Evolutionary conservation across 495 filamentous ascomycete genomes (phyloP), one percentile per base, ranked within the genome.

Genomic region (Xylaria scruposa): DNA sequence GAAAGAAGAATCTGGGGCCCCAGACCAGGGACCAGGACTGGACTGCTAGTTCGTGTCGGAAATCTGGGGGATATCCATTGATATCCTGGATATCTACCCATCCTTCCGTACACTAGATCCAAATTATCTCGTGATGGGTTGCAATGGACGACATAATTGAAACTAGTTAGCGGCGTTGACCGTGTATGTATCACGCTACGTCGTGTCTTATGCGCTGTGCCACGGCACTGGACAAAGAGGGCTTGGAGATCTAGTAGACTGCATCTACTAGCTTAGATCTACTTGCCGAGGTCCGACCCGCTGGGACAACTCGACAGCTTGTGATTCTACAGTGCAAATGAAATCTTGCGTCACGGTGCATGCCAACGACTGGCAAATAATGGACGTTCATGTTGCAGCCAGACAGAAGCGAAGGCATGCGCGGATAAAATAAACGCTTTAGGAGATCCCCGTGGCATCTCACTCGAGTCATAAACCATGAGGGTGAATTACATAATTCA

Each of bases 1-100:
- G 9, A 62, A 21, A 15, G 59, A 62, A 44, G 59, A 29, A 21
- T 44, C 60, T 44, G 60, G 60, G 60, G 60, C 60, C 60, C 60
- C 60, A 29, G 60, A 33, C 58, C 21, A 12, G 8, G 24, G 24
- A 24, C 49, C 49, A 7, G 21, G 49, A 8, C 9, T 6, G 8
- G 26, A 33, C 12, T 19, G 31, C 49, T 58, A 19, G 12, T 58
- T 19, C 31, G 53, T 13, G 53, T 58, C 13, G 10, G 4, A 17
- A 54, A 58, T 58, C 53, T 19, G 56, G 56, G 56, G 31, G 17
- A 59, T 2, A 59, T 59, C 29, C 12, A 59, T 9, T 38, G 29
- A 31, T 31, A 31, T 31, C 29, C n/a, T n/a, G n/a, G n/a, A n/a
- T 31, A 31, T 31, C 29, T 1, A 31, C 3, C 29, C 29, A 1